Evolutionary conservation across 2,329 filamentous ascomycete species (phyloP), one percentile per base, ranked within the genome.

Genomic region (Claviceps cyperi): DNA sequence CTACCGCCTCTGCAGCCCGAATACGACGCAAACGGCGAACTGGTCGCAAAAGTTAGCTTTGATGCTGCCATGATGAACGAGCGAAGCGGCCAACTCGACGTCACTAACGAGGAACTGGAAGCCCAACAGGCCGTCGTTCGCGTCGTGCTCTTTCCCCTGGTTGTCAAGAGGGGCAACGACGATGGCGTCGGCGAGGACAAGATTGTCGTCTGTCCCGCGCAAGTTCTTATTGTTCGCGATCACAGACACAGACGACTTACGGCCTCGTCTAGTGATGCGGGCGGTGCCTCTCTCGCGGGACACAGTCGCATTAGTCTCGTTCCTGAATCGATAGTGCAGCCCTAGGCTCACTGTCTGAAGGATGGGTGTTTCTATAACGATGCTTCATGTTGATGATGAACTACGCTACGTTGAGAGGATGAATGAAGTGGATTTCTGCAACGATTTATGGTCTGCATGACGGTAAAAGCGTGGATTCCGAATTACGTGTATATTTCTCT

Each of bases 11-110:
- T 95, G 50, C 87, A 92, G 66, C 92, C 92, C 21, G 89, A 96
- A 66, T 97, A 95, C 67, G 90, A 97, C 66, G 84, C 82, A 58
- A 88, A 92, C 55, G 92, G 92, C 58, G 91, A 97, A 61, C 78
- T 98, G 8, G 77, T 83, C 15, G 84, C 86, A 50, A 91, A 90
- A 51, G 87, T 97, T 9, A 77, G 81, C 52, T 98, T 98, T 78
- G 95, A 95, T 61, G 85, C 91, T 1, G 79, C 84, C 35, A 78
- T 95, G 60, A 97, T 98, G 91, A 94, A 92, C 61, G 91, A 96
- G 70, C 84, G 87, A 51, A 87, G 83, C 52, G 83, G 84, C 41
- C 79, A 83, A 55, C 57, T 60, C 24, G 64, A 63, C 17, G 59
- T 64, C 19, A 67, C 80, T 22, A 91, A 92, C 60, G 84, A 91